Evolutionary conservation across 2,329 filamentous ascomycete species (phyloP), one percentile per base, ranked within the genome.

Genomic region (Aspergillus costaricaensis): DNA sequence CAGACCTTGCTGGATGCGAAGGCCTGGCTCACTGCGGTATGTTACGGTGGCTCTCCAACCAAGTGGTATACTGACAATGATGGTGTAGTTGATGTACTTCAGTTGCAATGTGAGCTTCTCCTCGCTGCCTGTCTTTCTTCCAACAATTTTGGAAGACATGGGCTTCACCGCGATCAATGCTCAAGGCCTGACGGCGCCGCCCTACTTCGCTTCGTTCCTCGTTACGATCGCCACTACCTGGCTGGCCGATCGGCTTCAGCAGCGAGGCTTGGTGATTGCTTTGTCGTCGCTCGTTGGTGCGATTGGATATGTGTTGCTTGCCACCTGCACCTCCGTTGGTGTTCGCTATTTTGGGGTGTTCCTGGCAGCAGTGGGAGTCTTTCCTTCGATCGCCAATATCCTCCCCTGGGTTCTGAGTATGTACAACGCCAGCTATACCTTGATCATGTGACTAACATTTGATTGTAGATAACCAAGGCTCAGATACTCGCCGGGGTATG

Each of bases 131-230:
- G 85, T 88, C 2, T 90, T 88, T 67, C 79, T 89, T 2, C 87
- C 87, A 0, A 83, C 85, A 2, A 87, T 89, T 64, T 77, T 89
- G 14, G 75, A 81, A 52, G 80, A 84, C 57, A 90, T 92, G 86
- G 89, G 89, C 9, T 91, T 88, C 74, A 84, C 82, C 0, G 78
- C 82, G 14, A 82, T 91, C 62, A 80, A 86, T 60, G 87, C 90
- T 0, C 89, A 92, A 74, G 90, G 89, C 1, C 81, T 92, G 12
- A 88, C 88, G 0, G 88, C 88, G 0, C 89, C 89, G 1, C 88
- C 89, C 0, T 91, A 89, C 72, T 85, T 91, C 66, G 74, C 89
- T 15, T 83, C 88, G 1, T 91, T 89, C 70, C 66, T 89, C 12
- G 75, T 86, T 21, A 88, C 86, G 48, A 82, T 91, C 61, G 67